These are phyloP conservation scores for Eimeria falciformis DNA, from an alignment of 169 alveolate species.

Conservation along the genomic window DNA sequence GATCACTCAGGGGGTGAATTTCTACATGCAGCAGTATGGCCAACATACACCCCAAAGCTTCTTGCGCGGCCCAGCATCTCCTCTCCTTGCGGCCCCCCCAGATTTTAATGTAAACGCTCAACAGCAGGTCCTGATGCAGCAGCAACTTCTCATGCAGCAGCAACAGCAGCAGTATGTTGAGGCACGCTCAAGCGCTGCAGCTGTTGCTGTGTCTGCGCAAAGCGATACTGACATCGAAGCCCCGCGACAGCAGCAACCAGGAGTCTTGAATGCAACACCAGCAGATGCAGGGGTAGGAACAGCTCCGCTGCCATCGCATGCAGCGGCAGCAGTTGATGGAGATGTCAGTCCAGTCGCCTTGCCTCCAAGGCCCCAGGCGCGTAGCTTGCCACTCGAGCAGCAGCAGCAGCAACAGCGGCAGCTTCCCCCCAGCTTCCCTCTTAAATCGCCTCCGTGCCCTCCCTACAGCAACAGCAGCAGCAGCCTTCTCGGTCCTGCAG, in stretches of 20 bases:
- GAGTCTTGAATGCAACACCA: neutral
- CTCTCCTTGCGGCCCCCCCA: constrained; percentile 67
- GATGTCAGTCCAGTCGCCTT: constrained; percentile 25
- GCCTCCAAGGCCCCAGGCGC: constrained; percentile 39
- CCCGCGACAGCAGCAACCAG: constrained; percentile 69
- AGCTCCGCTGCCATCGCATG: constrained; percentile 5
- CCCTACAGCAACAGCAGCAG: constrained; percentile 27
- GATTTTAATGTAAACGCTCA: constrained; percentile 54
- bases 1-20: constrained; percentile 86
- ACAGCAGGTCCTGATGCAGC: constrained; percentile 71
- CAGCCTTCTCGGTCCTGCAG: constrained; percentile 11
- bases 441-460: constrained; percentile 41
- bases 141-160: constrained; percentile 49
- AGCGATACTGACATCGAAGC: neutral
- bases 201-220: neutral
- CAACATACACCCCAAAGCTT: constrained; percentile 62
- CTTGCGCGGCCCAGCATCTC: constrained; percentile 59
- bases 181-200: neutral
- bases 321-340: neutral
- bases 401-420: constrained; percentile 26
- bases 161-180: constrained; percentile 26
- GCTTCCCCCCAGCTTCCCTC: neutral
- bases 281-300: constrained; percentile 9
- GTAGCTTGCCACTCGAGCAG: neutral
- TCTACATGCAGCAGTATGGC: constrained; percentile 78